Evolutionary conservation across 148 eudicot genomes (phyloP).

Genomic region (Cornus florida): DNA sequence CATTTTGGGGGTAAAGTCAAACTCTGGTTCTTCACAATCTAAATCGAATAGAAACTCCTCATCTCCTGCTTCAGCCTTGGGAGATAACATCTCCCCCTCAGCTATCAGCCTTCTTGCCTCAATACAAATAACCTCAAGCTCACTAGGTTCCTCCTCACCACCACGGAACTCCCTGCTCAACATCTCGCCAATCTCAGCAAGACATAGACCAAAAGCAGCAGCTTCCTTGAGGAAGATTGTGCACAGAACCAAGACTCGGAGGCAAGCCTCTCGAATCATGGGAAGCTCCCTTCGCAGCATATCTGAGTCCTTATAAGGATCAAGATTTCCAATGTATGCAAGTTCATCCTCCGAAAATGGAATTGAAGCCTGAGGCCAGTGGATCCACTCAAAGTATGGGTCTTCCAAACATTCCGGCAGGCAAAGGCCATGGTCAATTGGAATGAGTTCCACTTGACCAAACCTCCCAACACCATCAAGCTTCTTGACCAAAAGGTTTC

Average conservation of each 20-base stretch:
- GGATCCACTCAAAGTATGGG: slow-evolving; percentile 90
- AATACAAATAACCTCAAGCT: slow-evolving; percentile 66
- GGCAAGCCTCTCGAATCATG: slow-evolving; percentile 81
- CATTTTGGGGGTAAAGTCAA: slow-evolving; percentile 33
- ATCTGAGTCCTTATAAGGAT: slow-evolving; percentile 55
- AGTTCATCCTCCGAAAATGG: slow-evolving; percentile 83
- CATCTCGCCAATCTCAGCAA: slow-evolving; percentile 91
- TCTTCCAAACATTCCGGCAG: slow-evolving; percentile 82
- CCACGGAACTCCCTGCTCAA: slow-evolving; percentile 71
- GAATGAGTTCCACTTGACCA: slow-evolving; percentile 78
- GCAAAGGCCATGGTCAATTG: slow-evolving; percentile 87
- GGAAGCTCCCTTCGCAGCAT: slow-evolving; percentile 76
- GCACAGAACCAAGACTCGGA: slow-evolving; percentile 61
- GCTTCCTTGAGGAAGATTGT: slow-evolving; percentile 85
- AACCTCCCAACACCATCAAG: slow-evolving; percentile 61
- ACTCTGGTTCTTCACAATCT: slow-evolving; percentile 51
- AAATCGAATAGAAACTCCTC: slow-evolving; percentile 50
- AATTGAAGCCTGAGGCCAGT: slow-evolving; percentile 87
- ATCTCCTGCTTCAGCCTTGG: slow-evolving; percentile 33
- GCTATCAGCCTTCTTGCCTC: slow-evolving; percentile 62
- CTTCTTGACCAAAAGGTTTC: slow-evolving; percentile 75
- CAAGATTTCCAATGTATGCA: slow-evolving; percentile 59
- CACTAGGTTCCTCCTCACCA: slow-evolving; percentile 85
- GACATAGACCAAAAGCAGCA: slow-evolving; percentile 67
- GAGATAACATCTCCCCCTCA: slow-evolving; percentile 47